Evolutionary conservation across 2,329 filamentous ascomycete genomes (phyloP), one percentile per base, ranked within the genome.

Genomic region (Apiospora malaysiana): DNA sequence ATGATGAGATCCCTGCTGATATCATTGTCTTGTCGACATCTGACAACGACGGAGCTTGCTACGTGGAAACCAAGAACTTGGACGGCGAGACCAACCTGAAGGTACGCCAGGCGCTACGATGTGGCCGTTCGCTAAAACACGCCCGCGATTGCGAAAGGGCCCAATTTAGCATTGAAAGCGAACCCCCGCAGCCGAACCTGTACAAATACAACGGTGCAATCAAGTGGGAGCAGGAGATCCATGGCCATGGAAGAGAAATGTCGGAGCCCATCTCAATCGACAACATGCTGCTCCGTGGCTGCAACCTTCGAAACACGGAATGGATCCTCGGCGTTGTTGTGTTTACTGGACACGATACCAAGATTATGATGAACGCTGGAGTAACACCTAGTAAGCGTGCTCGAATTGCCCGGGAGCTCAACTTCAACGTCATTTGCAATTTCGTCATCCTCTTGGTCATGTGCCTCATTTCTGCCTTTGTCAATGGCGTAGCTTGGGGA

Each of bases 321-420:
- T 99, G 96, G 96, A 88, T 94, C 69, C 88, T 99, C 7, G 96
- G 95, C 69, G 89, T 99, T 3, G 95, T 98, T 68, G 86, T 97
- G 23, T 99, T 97, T 82, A 98, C 96, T 18, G 96, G 96, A 45
- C 91, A 95, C 78, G 95, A 99, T 80, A 97, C 95, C 45, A 99
- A 98, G 84, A 98, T 98, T 80, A 99, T 99, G 96, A 93, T 98
- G 85, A 99, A 99, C 80, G 93, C 96, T 40, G 96, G 96, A 72
- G 92, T 95, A 73, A 99, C 96, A 1, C 96, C 97, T 16, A 97
- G 91, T 80, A 99, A 99, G 85, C 93, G 95, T 73, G 90, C 96
- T 47, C 91, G 94, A 75, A 95, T 99, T 77, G 94, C 95, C 69
- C 92, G 94, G 73, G 95, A 97, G 80, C 88, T 99, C 76, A 99